A percentile compares a stretch with the other conserved stretches of the same genome.
Evolutionary conservation across 768 basidiomycete genomes (phyloP).

Genomic region (Mrakia frigida): DNA sequence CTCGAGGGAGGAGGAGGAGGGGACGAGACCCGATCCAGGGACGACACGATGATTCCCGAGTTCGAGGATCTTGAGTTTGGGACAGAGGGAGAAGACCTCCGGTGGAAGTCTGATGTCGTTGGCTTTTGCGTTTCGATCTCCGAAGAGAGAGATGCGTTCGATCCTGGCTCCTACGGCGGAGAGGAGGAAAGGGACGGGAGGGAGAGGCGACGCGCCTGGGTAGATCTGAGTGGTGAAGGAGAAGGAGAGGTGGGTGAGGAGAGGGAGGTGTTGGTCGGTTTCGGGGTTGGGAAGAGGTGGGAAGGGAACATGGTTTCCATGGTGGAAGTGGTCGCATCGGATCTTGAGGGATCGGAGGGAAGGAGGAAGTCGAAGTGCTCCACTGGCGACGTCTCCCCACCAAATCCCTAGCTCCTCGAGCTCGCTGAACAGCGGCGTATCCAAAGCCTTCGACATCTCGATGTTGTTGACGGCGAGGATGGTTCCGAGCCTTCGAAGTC

Average conservation of each 20-base stretch:
- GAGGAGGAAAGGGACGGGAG: background rate
- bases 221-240: conserved; percentile 18
- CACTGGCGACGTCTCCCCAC: conserved; percentile 21
- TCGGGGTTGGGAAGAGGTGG: background rate
- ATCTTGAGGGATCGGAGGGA: conserved; percentile 16
- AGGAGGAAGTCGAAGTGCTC: conserved; percentile 1
- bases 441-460: background rate
- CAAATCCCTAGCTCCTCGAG: conserved; percentile 17
- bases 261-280: background rate
- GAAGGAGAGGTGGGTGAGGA: conserved; percentile 10
- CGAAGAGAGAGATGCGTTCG: background rate
- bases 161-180: conserved; percentile 1
- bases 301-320: conserved; percentile 15
- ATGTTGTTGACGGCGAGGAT: conserved; percentile 21
- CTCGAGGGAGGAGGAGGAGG: background rate
- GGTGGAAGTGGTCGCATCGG: conserved; percentile 26
- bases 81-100: background rate
- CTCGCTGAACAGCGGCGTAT: background rate
- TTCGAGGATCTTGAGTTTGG: conserved; percentile 10
- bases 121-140: background rate
- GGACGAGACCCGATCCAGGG: background rate
- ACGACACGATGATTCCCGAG: background rate
- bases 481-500: conserved; percentile 1
- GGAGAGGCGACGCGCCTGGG: conserved; percentile 12
- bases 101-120: background rate